Evolutionary conservation across 495 filamentous ascomycete genomes (phyloP), one percentile per base, ranked within the genome.

Genomic region (Talaromyces stipitatus): DNA sequence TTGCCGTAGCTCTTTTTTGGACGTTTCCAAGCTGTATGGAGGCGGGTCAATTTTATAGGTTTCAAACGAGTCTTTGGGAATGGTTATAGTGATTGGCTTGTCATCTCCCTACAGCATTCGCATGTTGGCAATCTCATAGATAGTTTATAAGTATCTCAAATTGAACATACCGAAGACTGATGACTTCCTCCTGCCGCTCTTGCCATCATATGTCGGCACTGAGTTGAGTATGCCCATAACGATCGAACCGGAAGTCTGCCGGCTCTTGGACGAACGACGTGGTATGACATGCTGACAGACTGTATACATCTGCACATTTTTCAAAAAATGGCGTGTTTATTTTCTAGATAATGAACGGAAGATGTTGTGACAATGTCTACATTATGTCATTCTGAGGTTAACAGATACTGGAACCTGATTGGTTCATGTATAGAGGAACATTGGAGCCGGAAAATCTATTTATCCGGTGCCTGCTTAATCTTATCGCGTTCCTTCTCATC

Each of bases 41-140:
- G 64, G 66, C 14, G 63, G 62, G 20, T 62, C 63, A 24, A 67
- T 60, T 32, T 67, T 53, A 18, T 67, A 67, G 1, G 65, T 66
- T 28, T 64, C 63, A 27, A 59, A 67, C 47, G 59, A 63, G 27
- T 65, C 61, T 33, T 66, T 62, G 11, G 61, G 16, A 9, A 67
- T 60, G 2, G 63, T 55, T 2, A 69, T 63, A 8, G 12, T 60
- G 50, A 66, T 63, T 9, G 58, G 41, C 26, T 58, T 58, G 16
- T 66, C 58, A 12, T 67, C 61, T 58, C 64, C 67, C 67, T 67
- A 12, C 0, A 29, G 4, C 10, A 5, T 9, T 12, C n/a, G 26
- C 2, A n/a, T 7, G 28, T 36, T 23, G n/a, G n/a, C n/a, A 16
- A 9, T 38, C 29, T 45, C 48, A 28, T 61, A 75, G 51, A 79